Conservation (phyloP, 2,329 filamentous ascomycete genomes). For the Fusarium continuum region DNA sequence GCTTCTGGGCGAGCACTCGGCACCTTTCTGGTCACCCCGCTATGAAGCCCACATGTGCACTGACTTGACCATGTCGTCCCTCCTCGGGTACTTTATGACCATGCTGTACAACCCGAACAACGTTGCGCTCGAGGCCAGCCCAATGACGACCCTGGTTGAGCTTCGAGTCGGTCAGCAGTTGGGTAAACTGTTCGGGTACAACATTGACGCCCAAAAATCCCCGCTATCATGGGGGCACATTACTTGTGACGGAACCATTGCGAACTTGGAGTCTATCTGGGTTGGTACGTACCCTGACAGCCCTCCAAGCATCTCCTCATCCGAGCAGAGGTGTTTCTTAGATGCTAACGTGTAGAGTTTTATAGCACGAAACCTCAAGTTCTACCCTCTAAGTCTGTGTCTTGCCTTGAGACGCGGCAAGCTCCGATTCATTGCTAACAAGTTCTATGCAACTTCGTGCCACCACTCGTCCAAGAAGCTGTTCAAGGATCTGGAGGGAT, state of each 20-base stretch:
- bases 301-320: background rate
- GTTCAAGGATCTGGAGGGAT: slow-evolving; percentile 50
- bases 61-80: slow-evolving; percentile 53
- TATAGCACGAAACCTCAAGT: slow-evolving; percentile 57
- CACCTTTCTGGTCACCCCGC: slow-evolving; percentile 58
- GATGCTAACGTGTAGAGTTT: slow-evolving; percentile 14
- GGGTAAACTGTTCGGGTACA: slow-evolving; percentile 57
- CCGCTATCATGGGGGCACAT: slow-evolving; percentile 55
- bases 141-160: slow-evolving; percentile 56
- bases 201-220: slow-evolving; percentile 43
- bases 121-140: slow-evolving; percentile 56
- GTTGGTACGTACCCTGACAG: slow-evolving; percentile 38
- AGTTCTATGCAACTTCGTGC: slow-evolving; percentile 51
- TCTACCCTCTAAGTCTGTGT: slow-evolving; percentile 54
- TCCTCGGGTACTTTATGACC: slow-evolving; percentile 58
- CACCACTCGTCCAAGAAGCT: slow-evolving; percentile 44
- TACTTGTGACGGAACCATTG: slow-evolving; percentile 56
- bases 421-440: slow-evolving; percentile 50
- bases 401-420: slow-evolving; percentile 49
- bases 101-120: slow-evolving; percentile 63
- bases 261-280: slow-evolving; percentile 60
- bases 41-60: slow-evolving; percentile 59
- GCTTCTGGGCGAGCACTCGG: slow-evolving; percentile 53
- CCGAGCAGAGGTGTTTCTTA: rapidly evolving
- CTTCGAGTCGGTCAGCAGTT: slow-evolving; percentile 56